phyloP scores from a whole-genome alignment of 345 rosid genomes.

The Noccaea caerulescens region DNA sequence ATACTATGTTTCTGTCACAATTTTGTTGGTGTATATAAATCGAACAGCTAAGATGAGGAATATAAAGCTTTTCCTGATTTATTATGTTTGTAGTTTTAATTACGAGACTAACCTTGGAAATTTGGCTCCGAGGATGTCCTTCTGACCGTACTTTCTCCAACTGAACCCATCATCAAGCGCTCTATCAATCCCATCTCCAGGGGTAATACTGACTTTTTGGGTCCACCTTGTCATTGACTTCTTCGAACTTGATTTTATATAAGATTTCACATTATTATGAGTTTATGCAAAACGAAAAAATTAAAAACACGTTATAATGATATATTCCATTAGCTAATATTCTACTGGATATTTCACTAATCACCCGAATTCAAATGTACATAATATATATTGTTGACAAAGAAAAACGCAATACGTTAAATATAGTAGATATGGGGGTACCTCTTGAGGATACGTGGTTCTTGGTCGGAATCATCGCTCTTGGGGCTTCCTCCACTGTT shows the following conservation, averaged over 20 bases:
- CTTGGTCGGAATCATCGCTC: conserved; percentile 73
- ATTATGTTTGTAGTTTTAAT: not conserved
- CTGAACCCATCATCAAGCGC: conserved; percentile 84
- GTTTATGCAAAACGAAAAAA: not conserved
- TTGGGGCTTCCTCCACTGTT: conserved; percentile 58
- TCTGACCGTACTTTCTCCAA: conserved; percentile 98
- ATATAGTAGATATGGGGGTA: conserved; percentile 30
- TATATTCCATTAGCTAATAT: not conserved
- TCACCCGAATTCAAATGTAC: too few species aligned
- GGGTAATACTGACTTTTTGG: conserved; percentile 54
- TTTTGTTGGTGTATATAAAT: not conserved
- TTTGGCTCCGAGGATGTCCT: conserved; percentile 78
- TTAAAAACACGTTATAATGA: not conserved
- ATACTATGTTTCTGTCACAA: conserved; percentile 18
- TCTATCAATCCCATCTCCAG: conserved; percentile 58
- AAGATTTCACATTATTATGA: conserved; percentile 16
- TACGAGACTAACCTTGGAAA: conserved; percentile 64
- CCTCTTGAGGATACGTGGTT: conserved; percentile 46
- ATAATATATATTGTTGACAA: not conserved
- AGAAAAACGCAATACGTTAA: not conserved
- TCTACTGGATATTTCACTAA: too few species aligned
- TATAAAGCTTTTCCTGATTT: not conserved
- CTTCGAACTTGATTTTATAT: conserved; percentile 44
- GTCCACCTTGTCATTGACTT: conserved; percentile 64
- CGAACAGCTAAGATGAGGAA: not conserved